Percentiles rank a stretch among this genome's conserved stretches.
phyloP scores from a whole-genome alignment of 208 protist species.

The Trypanosoma brucei region DNA sequence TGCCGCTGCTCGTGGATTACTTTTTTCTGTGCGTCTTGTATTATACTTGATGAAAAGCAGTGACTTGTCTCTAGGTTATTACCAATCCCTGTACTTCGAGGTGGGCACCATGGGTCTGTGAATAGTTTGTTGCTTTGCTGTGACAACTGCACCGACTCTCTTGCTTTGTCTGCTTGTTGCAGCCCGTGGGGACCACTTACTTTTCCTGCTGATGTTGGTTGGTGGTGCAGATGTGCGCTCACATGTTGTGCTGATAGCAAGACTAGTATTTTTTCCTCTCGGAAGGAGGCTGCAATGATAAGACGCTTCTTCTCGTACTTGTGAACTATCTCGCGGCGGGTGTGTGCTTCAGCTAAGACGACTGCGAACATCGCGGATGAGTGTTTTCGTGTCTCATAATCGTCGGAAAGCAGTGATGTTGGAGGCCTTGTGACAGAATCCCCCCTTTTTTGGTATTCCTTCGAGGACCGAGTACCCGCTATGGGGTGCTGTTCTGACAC shows the following conservation, averaged over 20 bases:
- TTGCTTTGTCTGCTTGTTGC: not conserved
- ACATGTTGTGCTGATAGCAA: constrained; percentile 4
- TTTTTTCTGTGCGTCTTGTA: too few species aligned
- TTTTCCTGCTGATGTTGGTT: not conserved
- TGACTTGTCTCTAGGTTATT: too few species aligned
- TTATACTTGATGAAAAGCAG: too few species aligned
- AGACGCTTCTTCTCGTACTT: constrained; percentile 45
- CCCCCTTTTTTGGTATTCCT: too few species aligned
- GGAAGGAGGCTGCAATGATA: constrained; percentile 26
- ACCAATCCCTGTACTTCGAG: too few species aligned
- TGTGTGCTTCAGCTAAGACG: constrained; percentile 55
- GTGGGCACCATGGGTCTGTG: too few species aligned
- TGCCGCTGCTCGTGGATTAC: too few species aligned
- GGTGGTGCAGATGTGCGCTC: not conserved
- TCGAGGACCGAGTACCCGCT: too few species aligned
- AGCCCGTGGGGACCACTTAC: constrained; percentile 2
- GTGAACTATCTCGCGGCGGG: constrained; percentile 37
- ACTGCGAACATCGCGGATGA: constrained; percentile 47
- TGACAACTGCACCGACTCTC: not conserved
- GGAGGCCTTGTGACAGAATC: too few species aligned
- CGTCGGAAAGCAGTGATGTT: too few species aligned
- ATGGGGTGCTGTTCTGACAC: too few species aligned
- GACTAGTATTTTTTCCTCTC: constrained; percentile 33
- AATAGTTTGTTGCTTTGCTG: not conserved
- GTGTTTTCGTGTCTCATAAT: not conserved